These are phyloP conservation scores for Dillenia suffruticosa DNA, from an alignment of 164 flowering plant genomes.

Conservation along the genomic window DNA sequence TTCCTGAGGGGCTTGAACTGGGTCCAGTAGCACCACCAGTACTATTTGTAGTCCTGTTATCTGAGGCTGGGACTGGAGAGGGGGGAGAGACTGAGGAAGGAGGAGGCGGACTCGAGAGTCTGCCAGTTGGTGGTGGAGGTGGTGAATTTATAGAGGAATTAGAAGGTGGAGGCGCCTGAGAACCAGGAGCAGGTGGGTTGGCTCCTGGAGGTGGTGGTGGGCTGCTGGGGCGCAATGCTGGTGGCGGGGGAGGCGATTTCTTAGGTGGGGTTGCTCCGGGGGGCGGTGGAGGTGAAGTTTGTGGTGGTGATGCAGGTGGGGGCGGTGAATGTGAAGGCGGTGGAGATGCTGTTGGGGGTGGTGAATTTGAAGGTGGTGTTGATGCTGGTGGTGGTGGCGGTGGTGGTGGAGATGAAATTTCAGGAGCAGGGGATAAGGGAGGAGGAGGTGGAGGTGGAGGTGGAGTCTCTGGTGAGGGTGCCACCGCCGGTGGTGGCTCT, in stretches of 20 bases:
- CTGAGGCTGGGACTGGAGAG: conserved; percentile 6
- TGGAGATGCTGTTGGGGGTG: conserved; percentile 20
- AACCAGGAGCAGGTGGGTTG: conserved; percentile 27
- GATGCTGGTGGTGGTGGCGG: background rate
- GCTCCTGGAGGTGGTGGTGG: conserved; percentile 26
- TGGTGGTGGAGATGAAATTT: conserved; percentile 12
- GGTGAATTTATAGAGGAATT: conserved; percentile 21
- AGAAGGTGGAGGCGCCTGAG: conserved; percentile 31
- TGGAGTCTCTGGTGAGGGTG: conserved; percentile 12
- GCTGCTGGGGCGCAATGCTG: conserved; percentile 15
- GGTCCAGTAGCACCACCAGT: conserved; percentile 10
- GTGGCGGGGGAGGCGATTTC: conserved; percentile 42
- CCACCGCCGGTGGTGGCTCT: conserved; percentile 1
- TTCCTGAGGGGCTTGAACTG: conserved; percentile 16
- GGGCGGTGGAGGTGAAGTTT: conserved; percentile 18
- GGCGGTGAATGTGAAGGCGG: conserved; percentile 27
- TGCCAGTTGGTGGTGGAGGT: conserved; percentile 27
- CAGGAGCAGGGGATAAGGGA: conserved; percentile 16
- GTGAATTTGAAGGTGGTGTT: conserved; percentile 11
- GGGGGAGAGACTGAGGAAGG: conserved; percentile 10
- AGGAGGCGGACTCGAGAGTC: conserved; percentile 1
- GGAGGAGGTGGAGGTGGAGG: conserved; percentile 19
- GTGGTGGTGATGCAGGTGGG: conserved; percentile 29
- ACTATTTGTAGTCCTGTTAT: conserved; percentile 1
- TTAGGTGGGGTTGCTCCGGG: conserved; percentile 21